Evolutionary conservation across 306 rosid species (phyloP), one percentile per base, ranked within the genome.

Genomic region (Pterocarpus santalinus): DNA sequence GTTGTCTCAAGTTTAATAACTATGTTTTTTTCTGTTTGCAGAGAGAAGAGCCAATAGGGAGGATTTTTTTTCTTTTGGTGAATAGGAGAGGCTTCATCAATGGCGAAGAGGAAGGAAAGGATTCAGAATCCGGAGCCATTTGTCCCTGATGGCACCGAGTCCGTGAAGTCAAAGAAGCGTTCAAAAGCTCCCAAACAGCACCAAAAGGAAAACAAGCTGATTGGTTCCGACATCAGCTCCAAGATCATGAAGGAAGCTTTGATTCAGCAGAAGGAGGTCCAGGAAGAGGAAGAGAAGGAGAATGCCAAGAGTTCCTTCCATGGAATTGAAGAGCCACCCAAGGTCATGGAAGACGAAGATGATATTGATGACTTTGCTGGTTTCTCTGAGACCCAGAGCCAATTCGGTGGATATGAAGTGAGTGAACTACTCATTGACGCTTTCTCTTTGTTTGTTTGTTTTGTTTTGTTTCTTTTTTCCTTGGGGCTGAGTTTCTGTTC

Each of bases 81-180:
- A 1, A 51, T 55, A 4, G 67, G 35, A 43, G 17, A 9, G 69
- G 69, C 3, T 68, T 49, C 47, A 72, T 67, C 85, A 55, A 95
- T 95, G 99, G 89, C 71, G 72, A 93, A 89, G 86, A 88, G 94
- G 86, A 93, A 91, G 69, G 91, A 89, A 33, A 88, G 94, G 81
- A 81, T 81, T 41, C 91, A 85, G 84, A 93, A 95, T 53, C 99
- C 98, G 3, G 94, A 91, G 53, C 89, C 97, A 0, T 95, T 95
- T n/a, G 83, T 83, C 30, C 84, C 90, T 0, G 88, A 82, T 2
- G 96, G 88, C 22, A 71, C 84, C 0, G 89, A 78, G 34, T 62
- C 84, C 0, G 82, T 83, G 47, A 76, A 86, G 52, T 80, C 89
- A 2, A 95, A 87, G 88, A 81, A 81, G 85, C 87, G 80, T 0